Conservation (phyloP, 768 basidiomycete genomes). For the Tylopilus felleus region DNA sequence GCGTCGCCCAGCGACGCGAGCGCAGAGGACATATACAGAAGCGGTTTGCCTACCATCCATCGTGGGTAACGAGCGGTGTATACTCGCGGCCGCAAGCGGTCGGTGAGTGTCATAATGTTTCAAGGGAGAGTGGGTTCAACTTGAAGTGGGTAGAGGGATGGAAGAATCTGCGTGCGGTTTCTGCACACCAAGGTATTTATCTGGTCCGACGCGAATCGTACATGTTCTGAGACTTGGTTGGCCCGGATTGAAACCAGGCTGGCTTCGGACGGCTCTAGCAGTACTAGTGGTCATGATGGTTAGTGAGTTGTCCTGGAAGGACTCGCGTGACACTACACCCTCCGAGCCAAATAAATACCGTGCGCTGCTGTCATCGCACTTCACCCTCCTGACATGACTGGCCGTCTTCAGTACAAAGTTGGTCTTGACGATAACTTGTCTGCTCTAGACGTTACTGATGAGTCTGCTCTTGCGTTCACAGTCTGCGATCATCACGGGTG, state of each 20-base stretch:
- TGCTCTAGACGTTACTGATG: conserved; percentile 11
- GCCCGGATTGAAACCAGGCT: conserved; percentile 21
- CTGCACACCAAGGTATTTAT: conserved; percentile 21
- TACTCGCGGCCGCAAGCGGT: conserved; percentile 33
- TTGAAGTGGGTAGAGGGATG: neutral
- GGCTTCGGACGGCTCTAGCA: neutral
- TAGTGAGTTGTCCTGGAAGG: conserved; percentile 3
- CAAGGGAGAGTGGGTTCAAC: conserved; percentile 9
- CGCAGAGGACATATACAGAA: conserved; percentile 50
- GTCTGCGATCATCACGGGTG: conserved; percentile 84
- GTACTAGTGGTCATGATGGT: neutral
- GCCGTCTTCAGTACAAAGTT: conserved; percentile 68
- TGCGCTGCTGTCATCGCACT: neutral
- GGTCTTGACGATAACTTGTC: conserved; percentile 2
- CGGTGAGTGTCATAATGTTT: conserved; percentile 22
- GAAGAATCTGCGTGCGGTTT: neutral
- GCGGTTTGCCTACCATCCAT: conserved; percentile 49
- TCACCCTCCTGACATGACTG: conserved; percentile 44
- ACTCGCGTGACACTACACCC: neutral
- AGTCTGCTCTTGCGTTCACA: conserved; percentile 25
- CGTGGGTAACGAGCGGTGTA: conserved; percentile 48
- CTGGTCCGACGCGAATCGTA: neutral
- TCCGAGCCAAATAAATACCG: conserved; percentile 5
- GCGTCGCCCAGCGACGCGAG: conserved; percentile 55
- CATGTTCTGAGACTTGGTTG: conserved; percentile 16